phyloP scores from a whole-genome alignment of 1,139 yeast species.

The Taphrina communis region DNA sequence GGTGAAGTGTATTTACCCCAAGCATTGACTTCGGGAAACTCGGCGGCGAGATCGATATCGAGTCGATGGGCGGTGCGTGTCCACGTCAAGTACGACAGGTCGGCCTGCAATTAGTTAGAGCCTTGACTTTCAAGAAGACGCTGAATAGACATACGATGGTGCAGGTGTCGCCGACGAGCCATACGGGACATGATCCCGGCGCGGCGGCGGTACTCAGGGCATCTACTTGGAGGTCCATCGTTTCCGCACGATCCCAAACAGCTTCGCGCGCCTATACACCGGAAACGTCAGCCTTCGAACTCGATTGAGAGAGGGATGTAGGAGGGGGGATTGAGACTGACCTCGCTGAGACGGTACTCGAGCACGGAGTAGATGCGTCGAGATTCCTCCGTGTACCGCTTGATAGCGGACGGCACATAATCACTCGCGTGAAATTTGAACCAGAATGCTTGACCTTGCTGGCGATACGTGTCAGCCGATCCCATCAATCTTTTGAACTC shows the following conservation, averaged over 20 bases:
- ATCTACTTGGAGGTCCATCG: conserved; percentile 25
- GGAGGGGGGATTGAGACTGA: not conserved
- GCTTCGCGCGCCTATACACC: conserved; percentile 21
- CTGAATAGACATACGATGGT: conserved; percentile 39
- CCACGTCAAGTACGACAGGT: conserved; percentile 46
- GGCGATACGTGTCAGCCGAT: conserved; percentile 42
- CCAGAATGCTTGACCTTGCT: conserved; percentile 46
- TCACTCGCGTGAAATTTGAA: conserved; percentile 45
- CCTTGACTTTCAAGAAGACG: not conserved
- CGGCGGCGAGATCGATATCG: conserved; percentile 53
- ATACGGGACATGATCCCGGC: conserved; percentile 46
- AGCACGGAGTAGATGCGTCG: conserved; percentile 44
- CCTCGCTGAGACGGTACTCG: conserved; percentile 43
- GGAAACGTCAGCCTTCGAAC: not conserved
- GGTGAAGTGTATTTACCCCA: conserved; percentile 52
- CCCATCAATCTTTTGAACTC: no score
- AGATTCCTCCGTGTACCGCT: conserved; percentile 46
- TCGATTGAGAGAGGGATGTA: not conserved
- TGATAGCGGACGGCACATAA: conserved; percentile 42
- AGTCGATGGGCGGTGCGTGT: conserved; percentile 47
- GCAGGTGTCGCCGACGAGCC: conserved; percentile 45
- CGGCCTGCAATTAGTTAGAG: conserved; percentile 27
- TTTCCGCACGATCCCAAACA: conserved; percentile 23
- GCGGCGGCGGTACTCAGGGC: conserved; percentile 47
- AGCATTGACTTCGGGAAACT: conserved; percentile 56